A percentile compares a stretch with the other conserved stretches of the same genome.
These are phyloP conservation scores for Pouteria campechiana DNA, from an alignment of 179 eudicot species.

Conservation along the genomic window DNA sequence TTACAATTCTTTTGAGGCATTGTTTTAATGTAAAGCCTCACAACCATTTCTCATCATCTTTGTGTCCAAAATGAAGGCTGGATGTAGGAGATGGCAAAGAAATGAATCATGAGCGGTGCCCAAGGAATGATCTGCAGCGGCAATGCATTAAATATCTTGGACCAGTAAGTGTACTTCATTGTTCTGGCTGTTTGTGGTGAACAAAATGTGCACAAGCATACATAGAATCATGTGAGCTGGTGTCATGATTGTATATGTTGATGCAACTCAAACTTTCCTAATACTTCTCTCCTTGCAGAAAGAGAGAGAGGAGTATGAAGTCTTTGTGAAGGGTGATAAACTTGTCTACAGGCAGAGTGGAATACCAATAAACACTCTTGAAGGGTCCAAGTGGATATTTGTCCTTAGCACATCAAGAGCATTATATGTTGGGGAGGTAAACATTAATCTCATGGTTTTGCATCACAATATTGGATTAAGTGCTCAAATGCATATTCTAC, in stretches of 20 bases:
- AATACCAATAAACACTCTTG: conserved; percentile 37
- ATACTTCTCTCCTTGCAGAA: conserved; percentile 23
- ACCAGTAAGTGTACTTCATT: conserved; percentile 37
- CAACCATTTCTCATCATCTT: not conserved
- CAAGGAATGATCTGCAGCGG: conserved; percentile 46
- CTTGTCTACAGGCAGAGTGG: conserved; percentile 55
- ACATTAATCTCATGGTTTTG: too few relatives aligned
- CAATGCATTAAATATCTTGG: conserved; percentile 89
- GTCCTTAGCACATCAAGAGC: conserved; percentile 79
- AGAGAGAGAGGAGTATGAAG: conserved; percentile 75
- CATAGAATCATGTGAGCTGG: not conserved
- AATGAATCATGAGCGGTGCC: conserved; percentile 52
- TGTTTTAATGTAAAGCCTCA: too few relatives aligned
- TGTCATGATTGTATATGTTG: not conserved
- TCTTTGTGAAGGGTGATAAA: conserved; percentile 66
- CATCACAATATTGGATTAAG: too few relatives aligned
- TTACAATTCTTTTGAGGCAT: not conserved
- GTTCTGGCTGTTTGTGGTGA: not conserved
- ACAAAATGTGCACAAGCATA: not conserved
- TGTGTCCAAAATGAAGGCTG: conserved; percentile 45
- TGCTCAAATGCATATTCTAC: too few relatives aligned
- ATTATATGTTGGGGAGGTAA: conserved; percentile 78
- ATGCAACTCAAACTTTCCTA: not conserved
- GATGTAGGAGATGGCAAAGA: conserved; percentile 90
- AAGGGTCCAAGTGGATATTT: conserved; percentile 79